phyloP scores from a whole-genome alignment of 257 asterid genomes.

The Solanum infundibuliforme region DNA sequence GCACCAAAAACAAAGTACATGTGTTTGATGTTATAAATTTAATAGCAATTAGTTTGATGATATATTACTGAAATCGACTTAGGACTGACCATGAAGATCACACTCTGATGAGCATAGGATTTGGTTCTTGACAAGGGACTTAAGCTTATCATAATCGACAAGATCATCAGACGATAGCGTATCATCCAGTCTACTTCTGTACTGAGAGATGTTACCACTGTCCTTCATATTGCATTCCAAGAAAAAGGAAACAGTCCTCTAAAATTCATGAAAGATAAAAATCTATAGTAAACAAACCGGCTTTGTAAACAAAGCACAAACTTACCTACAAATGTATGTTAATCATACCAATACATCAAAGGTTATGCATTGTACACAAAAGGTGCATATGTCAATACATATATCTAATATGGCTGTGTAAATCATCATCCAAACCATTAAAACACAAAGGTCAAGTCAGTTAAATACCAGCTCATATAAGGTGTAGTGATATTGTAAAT shows the following conservation, averaged over 20 bases:
- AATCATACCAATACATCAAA: neutral
- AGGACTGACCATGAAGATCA: neutral
- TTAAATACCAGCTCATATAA: neutral
- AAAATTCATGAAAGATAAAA: constrained; percentile 3
- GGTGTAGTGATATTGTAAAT: neutral
- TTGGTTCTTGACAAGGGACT: constrained; percentile 50
- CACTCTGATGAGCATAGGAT: constrained; percentile 27
- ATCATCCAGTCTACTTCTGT: constrained; percentile 47
- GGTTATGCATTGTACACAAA: neutral
- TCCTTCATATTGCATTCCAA: constrained; percentile 38
- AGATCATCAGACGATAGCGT: constrained; percentile 46
- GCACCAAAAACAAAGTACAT: constrained; percentile 11
- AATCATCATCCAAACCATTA: neutral
- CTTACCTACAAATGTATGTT: neutral
- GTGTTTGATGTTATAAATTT: neutral
- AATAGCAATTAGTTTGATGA: neutral
- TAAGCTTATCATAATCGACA: constrained; percentile 30
- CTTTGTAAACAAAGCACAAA: too few relatives aligned
- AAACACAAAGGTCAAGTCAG: neutral
- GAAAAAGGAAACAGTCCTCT: neutral
- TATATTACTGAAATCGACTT: neutral
- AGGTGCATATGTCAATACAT: neutral
- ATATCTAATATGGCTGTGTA: neutral
- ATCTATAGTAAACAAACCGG: neutral
- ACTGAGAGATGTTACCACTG: constrained; percentile 34